These are phyloP conservation scores for Cryptococcus sp. DNA, from an alignment of 1,284 basidiomycete genomes.

Conservation along the genomic window DNA sequence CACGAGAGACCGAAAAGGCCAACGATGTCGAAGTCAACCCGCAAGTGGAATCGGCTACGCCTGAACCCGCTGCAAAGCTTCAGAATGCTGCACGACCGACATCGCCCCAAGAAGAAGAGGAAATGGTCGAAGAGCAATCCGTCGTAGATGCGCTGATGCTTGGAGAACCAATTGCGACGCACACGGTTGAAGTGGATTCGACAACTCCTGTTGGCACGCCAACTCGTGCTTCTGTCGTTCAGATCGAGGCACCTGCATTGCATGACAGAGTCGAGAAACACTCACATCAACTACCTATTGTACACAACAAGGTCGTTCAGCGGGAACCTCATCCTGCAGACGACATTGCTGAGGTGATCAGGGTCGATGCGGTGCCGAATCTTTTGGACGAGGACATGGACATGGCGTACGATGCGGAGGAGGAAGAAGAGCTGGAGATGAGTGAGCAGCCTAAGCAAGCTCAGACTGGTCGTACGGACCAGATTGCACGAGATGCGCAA, in stretches of 20 bases:
- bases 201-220: constrained; percentile 28
- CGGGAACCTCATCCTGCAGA: neutral
- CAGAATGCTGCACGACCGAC: neutral
- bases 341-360: neutral
- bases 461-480: too few relatives aligned
- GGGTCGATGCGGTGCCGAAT: neutral
- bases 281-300: constrained; percentile 4
- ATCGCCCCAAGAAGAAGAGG: constrained; percentile 20
- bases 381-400: constrained; percentile 4
- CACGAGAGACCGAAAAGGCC: neutral
- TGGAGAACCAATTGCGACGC: neutral
- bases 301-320: neutral
- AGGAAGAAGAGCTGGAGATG: constrained; percentile 13
- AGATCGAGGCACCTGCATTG: constrained; percentile 6
- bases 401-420: constrained; percentile 2
- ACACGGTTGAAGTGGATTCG: constrained; percentile 6
- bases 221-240: constrained; percentile 3
- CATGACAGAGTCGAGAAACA: constrained; percentile 22
- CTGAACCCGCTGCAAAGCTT: neutral
- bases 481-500: too few relatives aligned
- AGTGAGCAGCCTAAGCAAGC: constrained; percentile 8
- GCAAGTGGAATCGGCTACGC: constrained; percentile 19
- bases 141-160: constrained; percentile 13
- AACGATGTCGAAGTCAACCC: neutral
- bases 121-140: constrained; percentile 21